Base-by-base conservation (phyloP, 1,139 yeast genomes). In the Yamadazyma triangularis region DNA sequence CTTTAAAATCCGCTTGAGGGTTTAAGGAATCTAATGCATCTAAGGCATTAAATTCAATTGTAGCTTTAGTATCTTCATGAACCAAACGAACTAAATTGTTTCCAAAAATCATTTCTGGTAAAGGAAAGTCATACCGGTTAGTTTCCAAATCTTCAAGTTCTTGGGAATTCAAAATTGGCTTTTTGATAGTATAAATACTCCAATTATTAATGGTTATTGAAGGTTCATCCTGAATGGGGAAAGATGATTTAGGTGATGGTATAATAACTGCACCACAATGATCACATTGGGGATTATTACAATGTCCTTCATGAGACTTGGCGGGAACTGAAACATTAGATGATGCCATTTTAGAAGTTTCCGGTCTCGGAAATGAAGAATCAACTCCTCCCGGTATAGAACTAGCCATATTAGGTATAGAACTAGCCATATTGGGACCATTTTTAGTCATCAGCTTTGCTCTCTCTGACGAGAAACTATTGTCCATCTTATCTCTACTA, bases 81-180 rank as follows among this genome's bases (percentile, higher is more conserved):
- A 53, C 56, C 7, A 86, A 51, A 30, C 64, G 67, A n/a, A 88
- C 79, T 37, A 60, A 58, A 51, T 85, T 89, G 44, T 85, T 79
- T n/a, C 97, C 97, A 60, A 91, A 91, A 11, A 91, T 88, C 98
- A 91, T 91, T 52, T 91, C 99, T 0, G 99, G 99, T 31, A 91
- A 60, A 0, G 97, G 95, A 42, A 91, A 76, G 8, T 78, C 77
- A 35, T 82, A 70, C 33, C 70, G 48, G n/a, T n/a, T n/a, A n/a
- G 72, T 55, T 5, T 70, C 75, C 44, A 82, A 70, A 8, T 60
- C 60, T 38, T 88, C 96, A 36, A 91, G 72, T 51, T 88, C 96
- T 3, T 60, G 64, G 1, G 91, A 69, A 41, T 74, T 80, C 37
- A 87, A 60, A 27, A 91, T 91, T 0, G 98, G 95, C 33, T 73